phyloP scores from a whole-genome alignment of 2,329 filamentous ascomycete genomes.

The Botrytis medusae region DNA sequence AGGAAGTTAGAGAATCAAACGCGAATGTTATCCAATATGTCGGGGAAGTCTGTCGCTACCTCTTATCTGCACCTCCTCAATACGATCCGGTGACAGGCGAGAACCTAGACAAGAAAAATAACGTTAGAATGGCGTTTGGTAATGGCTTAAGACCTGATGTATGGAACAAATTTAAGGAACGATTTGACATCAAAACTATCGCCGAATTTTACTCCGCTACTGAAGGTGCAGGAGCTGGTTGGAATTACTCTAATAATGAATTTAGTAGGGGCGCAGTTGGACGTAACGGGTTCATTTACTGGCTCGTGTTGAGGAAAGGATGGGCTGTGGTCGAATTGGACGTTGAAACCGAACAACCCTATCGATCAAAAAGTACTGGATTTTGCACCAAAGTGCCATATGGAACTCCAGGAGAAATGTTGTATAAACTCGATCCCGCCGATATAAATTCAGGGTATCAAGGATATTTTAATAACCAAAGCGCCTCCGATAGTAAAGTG shows the following conservation, averaged over 20 bases:
- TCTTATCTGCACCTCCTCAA: conserved; percentile 65
- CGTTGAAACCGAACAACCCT: conserved; percentile 65
- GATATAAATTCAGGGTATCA: conserved; percentile 67
- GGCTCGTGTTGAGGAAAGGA: conserved; percentile 51
- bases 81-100: conserved; percentile 63
- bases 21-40: conserved; percentile 85
- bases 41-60: conserved; percentile 81
- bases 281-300: conserved; percentile 63
- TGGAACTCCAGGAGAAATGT: conserved; percentile 71
- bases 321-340: conserved; percentile 69
- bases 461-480: conserved; percentile 75
- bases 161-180: conserved; percentile 79
- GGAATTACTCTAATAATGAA: conserved; percentile 73
- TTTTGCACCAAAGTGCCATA: conserved; percentile 60
- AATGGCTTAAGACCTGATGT: conserved; percentile 85
- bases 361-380: conserved; percentile 66
- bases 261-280: conserved; percentile 77
- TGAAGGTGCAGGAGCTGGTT: conserved; percentile 67
- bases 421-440: conserved; percentile 66
- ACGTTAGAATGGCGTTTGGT: conserved; percentile 73
- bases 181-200: conserved; percentile 72
- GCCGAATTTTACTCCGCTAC: conserved; percentile 82
- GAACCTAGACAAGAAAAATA: conserved; percentile 69
- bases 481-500: conserved; percentile 72
- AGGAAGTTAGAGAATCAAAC: conserved; percentile 66